phyloP scores from a whole-genome alignment of 2,329 filamentous ascomycete genomes.

The Westerdykella ornata region DNA sequence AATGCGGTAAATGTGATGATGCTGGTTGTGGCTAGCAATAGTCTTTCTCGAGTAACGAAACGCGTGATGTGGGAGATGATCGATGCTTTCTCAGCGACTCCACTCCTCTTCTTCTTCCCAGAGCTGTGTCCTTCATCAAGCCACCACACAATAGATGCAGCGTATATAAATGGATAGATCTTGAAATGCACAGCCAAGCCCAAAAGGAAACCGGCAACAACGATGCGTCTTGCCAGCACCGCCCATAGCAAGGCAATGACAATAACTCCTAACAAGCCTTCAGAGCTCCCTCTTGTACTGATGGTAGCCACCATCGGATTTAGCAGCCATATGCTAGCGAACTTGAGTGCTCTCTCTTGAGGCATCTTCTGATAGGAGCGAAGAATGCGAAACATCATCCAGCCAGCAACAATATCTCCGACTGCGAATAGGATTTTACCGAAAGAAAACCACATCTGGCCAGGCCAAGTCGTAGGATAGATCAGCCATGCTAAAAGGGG shows the following conservation, averaged over 20 bases:
- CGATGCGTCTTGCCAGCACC: constrained; percentile 55
- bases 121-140: constrained; percentile 52
- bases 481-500: constrained; percentile 89
- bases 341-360: constrained; percentile 56
- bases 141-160: constrained; percentile 72
- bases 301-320: constrained; percentile 99
- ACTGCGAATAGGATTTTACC: constrained; percentile 82
- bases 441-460: constrained; percentile 61
- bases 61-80: constrained; percentile 14
- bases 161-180: constrained; percentile 98
- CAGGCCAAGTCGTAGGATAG: constrained; percentile 64
- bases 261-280: constrained; percentile 80
- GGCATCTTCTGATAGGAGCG: constrained; percentile 31
- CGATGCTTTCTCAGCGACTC: constrained; percentile 7
- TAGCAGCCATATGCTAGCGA: constrained; percentile 82
- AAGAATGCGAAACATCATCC: constrained; percentile 59
- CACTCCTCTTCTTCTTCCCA: not conserved
- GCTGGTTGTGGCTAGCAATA: constrained; percentile 57
- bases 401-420: constrained; percentile 79
- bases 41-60: constrained; percentile 39
- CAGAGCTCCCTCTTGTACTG: constrained; percentile 87
- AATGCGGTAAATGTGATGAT: constrained; percentile 65
- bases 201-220: constrained; percentile 65
- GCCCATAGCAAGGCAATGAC: constrained; percentile 81
- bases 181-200: constrained; percentile 92